Evolutionary conservation across 208 protist species (phyloP), one percentile per base, ranked within the genome.

Genomic region (Trypanosoma lewisi): DNA sequence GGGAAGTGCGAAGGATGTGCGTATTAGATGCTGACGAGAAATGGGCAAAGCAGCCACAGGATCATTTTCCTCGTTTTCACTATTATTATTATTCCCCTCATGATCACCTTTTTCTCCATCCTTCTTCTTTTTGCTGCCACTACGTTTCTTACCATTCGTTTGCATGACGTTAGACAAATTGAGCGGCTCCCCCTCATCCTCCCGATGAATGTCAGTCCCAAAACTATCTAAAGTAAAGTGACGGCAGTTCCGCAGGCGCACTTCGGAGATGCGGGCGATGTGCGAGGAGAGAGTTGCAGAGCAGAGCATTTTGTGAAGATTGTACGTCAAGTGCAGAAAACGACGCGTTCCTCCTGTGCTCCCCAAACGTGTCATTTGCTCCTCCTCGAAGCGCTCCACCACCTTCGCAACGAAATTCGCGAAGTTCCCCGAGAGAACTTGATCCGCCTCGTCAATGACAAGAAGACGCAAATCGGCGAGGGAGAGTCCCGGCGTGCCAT

Each of bases 371-470:
- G 62, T 17, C 9, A 48, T 7, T 33, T 76, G 61, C 51, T 95
- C 84, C 47, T 80, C 73, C 53, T 91, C 84, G 57, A 85, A 88
- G 4, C 86, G 77, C 42, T 80, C 82, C 51, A 92, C 78, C 14
- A 96, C 85, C 59, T 92, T 91, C 36, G 76, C 73, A 19, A 93
- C 84, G 59, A 83, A 80, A 41, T 80, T 82, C 2, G 87, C 70
- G 66, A 93, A 93, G 75, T 76, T 86, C 5, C 89, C 87, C 3
- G 73, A 71, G 16, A 96, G 80, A 1, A 96, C 85, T 53, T 96
- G 85, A 53, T 96, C 90, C 6, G 90, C 90, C 65, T 96, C 90
- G 67, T 96, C 90, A 42, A 96, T 87, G 41, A 96, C 87, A 27
- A 94, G 72, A 45, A 96, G 70, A 12, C 78, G 82, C 33, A 96